Evolutionary conservation across 2,329 filamentous ascomycete genomes (phyloP), one percentile per base, ranked within the genome.

Genomic region (Nigrospora oryzae): DNA sequence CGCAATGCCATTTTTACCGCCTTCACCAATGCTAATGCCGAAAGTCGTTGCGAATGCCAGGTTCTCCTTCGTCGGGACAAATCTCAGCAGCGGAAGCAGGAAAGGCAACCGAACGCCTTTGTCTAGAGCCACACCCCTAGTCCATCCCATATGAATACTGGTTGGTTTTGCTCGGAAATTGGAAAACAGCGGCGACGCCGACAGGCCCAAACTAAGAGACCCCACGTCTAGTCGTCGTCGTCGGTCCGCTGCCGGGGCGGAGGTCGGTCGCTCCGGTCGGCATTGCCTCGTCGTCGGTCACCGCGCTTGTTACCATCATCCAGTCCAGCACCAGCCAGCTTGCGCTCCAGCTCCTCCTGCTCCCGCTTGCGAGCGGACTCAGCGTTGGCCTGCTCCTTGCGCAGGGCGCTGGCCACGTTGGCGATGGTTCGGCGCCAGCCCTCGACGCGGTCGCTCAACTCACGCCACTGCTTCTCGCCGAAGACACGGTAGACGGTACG

Each of bases 401-500:
- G 80, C 53, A 97, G 78, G 38, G 93, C 87, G 45, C 74, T 72
- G 55, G 94, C 72, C 15, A 98, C 89, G 54, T 80, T 81, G 61
- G 81, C 77, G 57, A 97, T 73, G 56, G 87, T 91, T 56, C 80
- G 76, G 65, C 86, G 83, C 91, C 91, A 97, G 65, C 89, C 86
- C 69, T 95, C 90, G 58, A 98, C 73, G 50, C 91, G 79, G 51
- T 86, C 88, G 49, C 89, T 86, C 44, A 98, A 84, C 73, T 98
- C 91, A 56, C 86, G 82, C 89, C 94, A 98, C 73, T 98, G 93
- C 77, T 94, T 94, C 73, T 95, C 89, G 56, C 89, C 89, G 61
- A 98, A 98, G 44, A 96, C 90, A 50, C 93, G 84, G 77, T 97
- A 96, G 49, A 89, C 95, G 58, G 89, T 89, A 63, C 93, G 83